phyloP scores from a whole-genome alignment of 805 yeast genomes.

The Lachancea cidri region DNA sequence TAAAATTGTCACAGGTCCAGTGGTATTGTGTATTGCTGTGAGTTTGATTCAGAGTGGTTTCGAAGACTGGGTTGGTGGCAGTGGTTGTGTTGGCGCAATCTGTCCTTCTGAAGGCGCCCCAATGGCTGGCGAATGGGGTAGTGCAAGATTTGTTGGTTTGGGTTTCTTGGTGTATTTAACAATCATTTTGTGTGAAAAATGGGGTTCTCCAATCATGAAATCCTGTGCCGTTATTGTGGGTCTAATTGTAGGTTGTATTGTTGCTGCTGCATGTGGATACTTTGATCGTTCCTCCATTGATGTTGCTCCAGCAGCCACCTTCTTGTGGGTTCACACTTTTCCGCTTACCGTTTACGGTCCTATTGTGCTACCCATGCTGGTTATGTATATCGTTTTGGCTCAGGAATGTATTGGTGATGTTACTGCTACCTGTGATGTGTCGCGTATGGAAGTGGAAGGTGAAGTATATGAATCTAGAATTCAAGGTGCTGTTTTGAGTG shows the following conservation, averaged over 20 bases:
- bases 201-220: constrained; percentile 92
- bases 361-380: constrained; percentile 76
- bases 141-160: constrained; percentile 79
- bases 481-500: constrained; percentile 91
- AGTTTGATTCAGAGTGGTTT: constrained; percentile 67
- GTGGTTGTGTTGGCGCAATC: constrained; percentile 48
- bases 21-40: constrained; percentile 78
- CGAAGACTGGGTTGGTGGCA: constrained; percentile 84
- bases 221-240: constrained; percentile 91
- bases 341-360: constrained; percentile 75
- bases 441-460: constrained; percentile 81
- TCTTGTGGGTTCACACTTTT: constrained; percentile 86
- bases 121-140: constrained; percentile 67
- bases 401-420: constrained; percentile 96
- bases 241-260: constrained; percentile 80
- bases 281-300: constrained; percentile 54
- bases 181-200: constrained; percentile 72
- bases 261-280: constrained; percentile 87
- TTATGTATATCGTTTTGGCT: constrained; percentile 74
- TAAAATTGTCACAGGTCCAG: constrained; percentile 90
- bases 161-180: constrained; percentile 78
- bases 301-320: constrained; percentile 75
- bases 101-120: constrained; percentile 51
- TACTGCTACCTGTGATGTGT: constrained; percentile 90
- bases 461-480: constrained; percentile 73